Evolutionary conservation across 1,139 yeast species (phyloP).

Genomic region (Debaryomyces udenii): DNA sequence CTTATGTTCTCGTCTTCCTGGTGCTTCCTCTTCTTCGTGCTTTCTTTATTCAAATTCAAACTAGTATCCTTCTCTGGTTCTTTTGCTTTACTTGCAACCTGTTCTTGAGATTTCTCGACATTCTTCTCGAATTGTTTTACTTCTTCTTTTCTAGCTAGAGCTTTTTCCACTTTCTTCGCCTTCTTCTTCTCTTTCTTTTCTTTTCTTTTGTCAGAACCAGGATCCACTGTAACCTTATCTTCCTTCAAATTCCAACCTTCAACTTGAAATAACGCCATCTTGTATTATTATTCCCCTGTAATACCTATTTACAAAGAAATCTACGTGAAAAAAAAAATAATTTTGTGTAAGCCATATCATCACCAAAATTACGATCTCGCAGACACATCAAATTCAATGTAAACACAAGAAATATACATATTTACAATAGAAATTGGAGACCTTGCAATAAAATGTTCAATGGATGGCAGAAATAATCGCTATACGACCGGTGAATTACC

Average conservation of each 20-base stretch:
- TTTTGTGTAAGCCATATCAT: constrained; percentile 7
- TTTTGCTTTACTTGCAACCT: constrained; percentile 15
- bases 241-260: constrained; percentile 79
- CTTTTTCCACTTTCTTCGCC: constrained; percentile 16
- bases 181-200: constrained; percentile 34
- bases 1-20: constrained; percentile 13
- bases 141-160: constrained; percentile 19
- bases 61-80: constrained; percentile 14
- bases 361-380: constrained; percentile 1
- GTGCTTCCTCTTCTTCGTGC: constrained; percentile 15
- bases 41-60: constrained; percentile 11
- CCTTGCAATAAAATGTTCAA: constrained; percentile 3
- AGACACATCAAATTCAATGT: background rate
- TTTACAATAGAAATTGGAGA: background rate
- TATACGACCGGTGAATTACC: constrained; percentile 19
- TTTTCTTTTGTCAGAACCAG: constrained; percentile 35
- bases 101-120: constrained; percentile 13
- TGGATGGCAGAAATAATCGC: constrained; percentile 5
- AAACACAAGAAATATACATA: too few relatives aligned
- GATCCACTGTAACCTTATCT: constrained; percentile 53
- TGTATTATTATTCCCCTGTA: constrained; percentile 6
- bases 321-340: constrained; percentile 5
- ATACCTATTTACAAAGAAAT: background rate
- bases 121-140: constrained; percentile 14
- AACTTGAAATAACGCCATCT: constrained; percentile 74